Evolutionary conservation across 176 grass and related monocot species (phyloP).

Genomic region (Phyllostachys edulis): DNA sequence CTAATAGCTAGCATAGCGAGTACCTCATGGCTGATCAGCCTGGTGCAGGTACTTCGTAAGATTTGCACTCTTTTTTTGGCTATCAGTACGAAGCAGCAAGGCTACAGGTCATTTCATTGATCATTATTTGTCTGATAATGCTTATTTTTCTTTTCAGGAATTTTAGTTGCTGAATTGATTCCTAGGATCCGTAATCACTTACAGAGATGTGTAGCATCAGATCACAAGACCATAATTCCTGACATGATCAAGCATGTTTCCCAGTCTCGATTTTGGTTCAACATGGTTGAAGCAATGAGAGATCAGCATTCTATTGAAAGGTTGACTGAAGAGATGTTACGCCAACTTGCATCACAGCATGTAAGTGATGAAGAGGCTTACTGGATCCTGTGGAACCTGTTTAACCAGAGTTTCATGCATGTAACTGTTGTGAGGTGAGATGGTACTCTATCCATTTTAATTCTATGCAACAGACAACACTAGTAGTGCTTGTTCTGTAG

Average conservation of each 20-base stretch:
- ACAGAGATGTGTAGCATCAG: constrained; percentile 55
- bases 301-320: constrained; percentile 94
- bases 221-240: constrained; percentile 39
- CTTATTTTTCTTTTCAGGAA: constrained; percentile 60
- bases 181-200: constrained; percentile 62
- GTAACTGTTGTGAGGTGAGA: constrained; percentile 64
- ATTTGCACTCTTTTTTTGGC: constrained; percentile 10
- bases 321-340: constrained; percentile 71
- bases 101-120: constrained; percentile 8
- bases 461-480: constrained; percentile 9
- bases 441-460: constrained; percentile 16
- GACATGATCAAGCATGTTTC: constrained; percentile 46
- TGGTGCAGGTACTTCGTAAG: neutral
- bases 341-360: constrained; percentile 64
- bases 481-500: constrained; percentile 4
- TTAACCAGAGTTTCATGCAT: constrained; percentile 56
- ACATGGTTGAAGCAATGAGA: constrained; percentile 69
- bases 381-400: constrained; percentile 81
- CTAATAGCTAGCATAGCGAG: constrained; percentile 4
- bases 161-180: constrained; percentile 81
- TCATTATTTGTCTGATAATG: constrained; percentile 34
- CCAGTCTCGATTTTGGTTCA: constrained; percentile 80
- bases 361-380: constrained; percentile 83
- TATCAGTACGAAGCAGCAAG: neutral
- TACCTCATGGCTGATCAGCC: neutral